Percentiles rank a stretch among this genome's conserved stretches.
Evolutionary conservation across 2,329 filamentous ascomycete genomes (phyloP).

Genomic region (Pseudogymnoascus pannorum): DNA sequence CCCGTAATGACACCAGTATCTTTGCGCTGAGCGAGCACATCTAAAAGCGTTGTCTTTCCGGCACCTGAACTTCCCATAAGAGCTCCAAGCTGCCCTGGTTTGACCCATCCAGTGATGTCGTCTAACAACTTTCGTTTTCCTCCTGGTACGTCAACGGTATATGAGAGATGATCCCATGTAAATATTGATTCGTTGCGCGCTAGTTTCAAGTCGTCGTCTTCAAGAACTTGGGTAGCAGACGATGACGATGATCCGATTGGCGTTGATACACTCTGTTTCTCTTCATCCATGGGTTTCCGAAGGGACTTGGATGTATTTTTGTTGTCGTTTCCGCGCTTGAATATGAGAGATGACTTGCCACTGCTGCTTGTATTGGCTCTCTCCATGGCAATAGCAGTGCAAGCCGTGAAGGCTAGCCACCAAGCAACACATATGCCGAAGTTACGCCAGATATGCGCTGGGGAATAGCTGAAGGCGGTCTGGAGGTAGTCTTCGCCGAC

Average conservation of each 20-base stretch:
- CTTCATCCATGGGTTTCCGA: slow-evolving; percentile 5
- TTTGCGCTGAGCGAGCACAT: slow-evolving; percentile 75
- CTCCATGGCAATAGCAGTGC: slow-evolving; percentile 36
- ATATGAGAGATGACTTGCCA: slow-evolving; percentile 33
- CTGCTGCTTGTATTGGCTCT: slow-evolving; percentile 15
- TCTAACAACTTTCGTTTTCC: slow-evolving; percentile 65
- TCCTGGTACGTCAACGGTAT: slow-evolving; percentile 55
- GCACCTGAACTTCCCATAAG: slow-evolving; percentile 62
- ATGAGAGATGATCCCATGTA: slow-evolving; percentile 65
- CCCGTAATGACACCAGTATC: slow-evolving; percentile 84
- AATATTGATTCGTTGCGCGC: slow-evolving; percentile 61
- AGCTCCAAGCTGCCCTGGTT: slow-evolving; percentile 62
- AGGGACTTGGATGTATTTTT: slow-evolving; percentile 16
- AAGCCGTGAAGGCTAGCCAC: slow-evolving; percentile 50
- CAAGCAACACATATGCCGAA: slow-evolving; percentile 56
- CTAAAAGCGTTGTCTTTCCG: slow-evolving; percentile 81
- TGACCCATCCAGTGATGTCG: slow-evolving; percentile 74
- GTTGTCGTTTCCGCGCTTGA: slow-evolving; percentile 47
- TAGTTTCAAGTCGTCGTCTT: slow-evolving; percentile 35
- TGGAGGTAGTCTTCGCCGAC: slow-evolving; percentile 52
- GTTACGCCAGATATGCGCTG: slow-evolving; percentile 50
- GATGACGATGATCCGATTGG: slow-evolving; percentile 14
- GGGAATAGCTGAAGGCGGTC: slow-evolving; percentile 45
- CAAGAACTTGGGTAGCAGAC: neutral
- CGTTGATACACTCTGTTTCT: slow-evolving; percentile 12